phyloP scores from a whole-genome alignment of 2,329 filamentous ascomycete genomes.

The Davidsoniella virescens region DNA sequence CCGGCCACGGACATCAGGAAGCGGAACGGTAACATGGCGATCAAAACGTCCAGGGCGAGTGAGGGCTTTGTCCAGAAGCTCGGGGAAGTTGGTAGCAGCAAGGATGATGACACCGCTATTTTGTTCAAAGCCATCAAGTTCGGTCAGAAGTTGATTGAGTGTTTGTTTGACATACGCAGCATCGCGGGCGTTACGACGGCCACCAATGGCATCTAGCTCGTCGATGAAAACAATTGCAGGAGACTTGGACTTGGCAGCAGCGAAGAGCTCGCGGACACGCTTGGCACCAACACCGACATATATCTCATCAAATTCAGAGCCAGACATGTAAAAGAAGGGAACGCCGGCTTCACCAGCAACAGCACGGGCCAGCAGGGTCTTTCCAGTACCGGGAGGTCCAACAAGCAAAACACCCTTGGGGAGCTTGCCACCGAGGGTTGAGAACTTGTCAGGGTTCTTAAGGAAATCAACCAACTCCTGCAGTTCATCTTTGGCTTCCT shows the following conservation, averaged over 20 bases:
- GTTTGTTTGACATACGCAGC: slow-evolving; percentile 95
- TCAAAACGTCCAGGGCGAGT: slow-evolving; percentile 92
- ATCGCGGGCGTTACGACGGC: slow-evolving; percentile 82
- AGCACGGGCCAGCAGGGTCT: slow-evolving; percentile 85
- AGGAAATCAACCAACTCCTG: slow-evolving; percentile 95
- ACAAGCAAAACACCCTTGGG: slow-evolving; percentile 93
- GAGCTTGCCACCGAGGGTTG: slow-evolving; percentile 83
- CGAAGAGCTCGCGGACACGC: slow-evolving; percentile 86
- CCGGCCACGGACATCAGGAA: slow-evolving; percentile 86
- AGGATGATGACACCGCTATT: slow-evolving; percentile 90
- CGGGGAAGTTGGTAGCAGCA: slow-evolving; percentile 88
- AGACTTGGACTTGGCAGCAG: slow-evolving; percentile 65
- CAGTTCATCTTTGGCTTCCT: slow-evolving; percentile 95
- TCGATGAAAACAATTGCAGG: slow-evolving; percentile 94
- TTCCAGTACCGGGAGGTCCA: slow-evolving; percentile 91
- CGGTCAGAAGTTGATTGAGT: slow-evolving; percentile 88
- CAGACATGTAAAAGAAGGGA: slow-evolving; percentile 99
- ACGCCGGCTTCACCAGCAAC: slow-evolving; percentile 95
- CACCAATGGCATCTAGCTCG: slow-evolving; percentile 84
- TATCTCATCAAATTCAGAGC: slow-evolving; percentile 94
- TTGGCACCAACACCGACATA: slow-evolving; percentile 96
- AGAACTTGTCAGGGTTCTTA: slow-evolving; percentile 84
- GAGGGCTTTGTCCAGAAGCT: slow-evolving; percentile 84
- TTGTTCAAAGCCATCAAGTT: slow-evolving; percentile 93
- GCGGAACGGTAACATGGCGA: slow-evolving; percentile 70